Evolutionary conservation across 148 eudicot species (phyloP).

Genomic region (Rhododendron griersonianum): DNA sequence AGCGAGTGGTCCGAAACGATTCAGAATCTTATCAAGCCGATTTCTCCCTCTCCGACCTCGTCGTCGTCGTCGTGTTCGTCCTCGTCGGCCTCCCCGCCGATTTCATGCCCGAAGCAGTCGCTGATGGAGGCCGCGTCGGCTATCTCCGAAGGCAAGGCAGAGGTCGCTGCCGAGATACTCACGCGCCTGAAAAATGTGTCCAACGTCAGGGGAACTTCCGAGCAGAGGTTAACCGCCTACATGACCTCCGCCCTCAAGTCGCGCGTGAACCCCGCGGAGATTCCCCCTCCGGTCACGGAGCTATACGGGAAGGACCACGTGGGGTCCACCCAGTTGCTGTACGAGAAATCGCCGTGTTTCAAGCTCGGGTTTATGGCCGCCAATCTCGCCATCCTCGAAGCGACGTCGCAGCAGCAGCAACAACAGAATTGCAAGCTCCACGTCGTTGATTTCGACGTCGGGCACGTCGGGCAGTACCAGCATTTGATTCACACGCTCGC

Average conservation of each 20-base stretch:
- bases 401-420: conserved; percentile 43
- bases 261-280: conserved; percentile 40
- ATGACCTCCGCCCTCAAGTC: conserved; percentile 51
- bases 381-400: conserved; percentile 60
- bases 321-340: conserved; percentile 33
- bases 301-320: conserved; percentile 44
- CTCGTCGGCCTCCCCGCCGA: conserved; percentile 38
- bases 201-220: conserved; percentile 42
- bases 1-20: conserved; percentile 88
- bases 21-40: conserved; percentile 35
- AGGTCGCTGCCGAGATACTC: conserved; percentile 32
- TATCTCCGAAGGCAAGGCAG: conserved; percentile 56
- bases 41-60: conserved; percentile 68
- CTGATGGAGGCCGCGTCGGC: conserved; percentile 60
- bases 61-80: conserved; percentile 67
- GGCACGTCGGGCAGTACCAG: conserved; percentile 57
- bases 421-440: conserved; percentile 33
- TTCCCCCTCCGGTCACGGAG: conserved; percentile 27
- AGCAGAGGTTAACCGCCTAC: conserved; percentile 55
- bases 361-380: conserved; percentile 67
- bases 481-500: conserved; percentile 59
- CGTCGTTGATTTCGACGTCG: conserved; percentile 70
- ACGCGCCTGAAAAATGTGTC: conserved; percentile 40
- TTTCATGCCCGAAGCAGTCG: conserved; percentile 32
- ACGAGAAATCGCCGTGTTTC: conserved; percentile 69